Percentiles rank a stretch among this genome's conserved stretches.
phyloP scores from a whole-genome alignment of 352 stramenopile species.

The Phytophthora sp. region DNA sequence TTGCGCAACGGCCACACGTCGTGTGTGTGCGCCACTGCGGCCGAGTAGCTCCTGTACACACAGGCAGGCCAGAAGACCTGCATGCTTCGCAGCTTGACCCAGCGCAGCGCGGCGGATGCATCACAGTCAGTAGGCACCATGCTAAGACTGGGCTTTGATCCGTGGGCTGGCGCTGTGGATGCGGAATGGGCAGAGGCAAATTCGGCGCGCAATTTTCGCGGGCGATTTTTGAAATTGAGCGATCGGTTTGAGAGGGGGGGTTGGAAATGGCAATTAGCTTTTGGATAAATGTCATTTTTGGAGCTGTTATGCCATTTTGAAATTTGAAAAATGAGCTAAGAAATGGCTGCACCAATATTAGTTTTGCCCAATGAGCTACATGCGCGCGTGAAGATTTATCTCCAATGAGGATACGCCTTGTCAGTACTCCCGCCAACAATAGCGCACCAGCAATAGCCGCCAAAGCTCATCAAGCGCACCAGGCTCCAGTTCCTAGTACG shows the following conservation, averaged over 20 bases:
- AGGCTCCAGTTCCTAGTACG: not conserved
- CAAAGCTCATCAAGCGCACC: not conserved
- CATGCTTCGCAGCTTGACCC: constrained; percentile 62
- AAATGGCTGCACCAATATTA: too few species aligned
- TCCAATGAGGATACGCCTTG: too few species aligned
- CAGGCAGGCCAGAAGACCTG: constrained; percentile 76
- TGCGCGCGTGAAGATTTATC: too few species aligned
- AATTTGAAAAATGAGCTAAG: too few species aligned
- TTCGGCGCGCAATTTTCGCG: not conserved
- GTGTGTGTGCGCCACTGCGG: constrained; percentile 49
- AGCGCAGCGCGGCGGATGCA: constrained; percentile 32
- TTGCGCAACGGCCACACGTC: constrained; percentile 50
- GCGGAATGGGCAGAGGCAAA: constrained; percentile 14
- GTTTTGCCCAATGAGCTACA: too few species aligned
- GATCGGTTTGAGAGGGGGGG: not conserved
- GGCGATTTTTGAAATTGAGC: constrained; percentile 1
- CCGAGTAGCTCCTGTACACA: constrained; percentile 66
- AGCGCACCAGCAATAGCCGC: constrained; percentile 4
- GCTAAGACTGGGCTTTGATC: too few species aligned
- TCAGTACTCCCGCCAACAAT: too few species aligned
- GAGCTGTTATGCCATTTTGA: too few species aligned
- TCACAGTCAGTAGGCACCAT: constrained; percentile 15
- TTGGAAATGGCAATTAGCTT: too few species aligned
- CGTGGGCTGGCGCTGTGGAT: constrained; percentile 7
- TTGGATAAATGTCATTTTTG: too few species aligned